Conservation (phyloP, 1,284 basidiomycete species). For the Waitea zeae region DNA sequence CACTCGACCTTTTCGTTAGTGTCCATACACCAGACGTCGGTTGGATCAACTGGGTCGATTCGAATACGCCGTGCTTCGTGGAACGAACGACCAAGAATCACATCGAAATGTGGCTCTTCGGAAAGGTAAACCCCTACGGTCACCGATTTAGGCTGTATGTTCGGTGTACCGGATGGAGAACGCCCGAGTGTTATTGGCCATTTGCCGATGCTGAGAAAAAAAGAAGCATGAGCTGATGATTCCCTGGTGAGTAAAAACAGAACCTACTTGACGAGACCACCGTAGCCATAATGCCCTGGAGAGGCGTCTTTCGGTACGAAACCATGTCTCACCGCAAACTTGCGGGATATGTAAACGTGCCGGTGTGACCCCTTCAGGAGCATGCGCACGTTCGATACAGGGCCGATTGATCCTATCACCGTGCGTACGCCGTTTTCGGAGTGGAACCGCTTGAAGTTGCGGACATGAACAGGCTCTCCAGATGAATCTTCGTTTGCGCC, state of each 20-base stretch:
- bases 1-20: constrained; percentile 89
- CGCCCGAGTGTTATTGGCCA: constrained; percentile 54
- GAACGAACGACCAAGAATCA: constrained; percentile 87
- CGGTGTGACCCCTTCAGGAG: constrained; percentile 86
- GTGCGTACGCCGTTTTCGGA: constrained; percentile 86
- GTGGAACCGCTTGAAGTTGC: constrained; percentile 76
- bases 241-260: neutral
- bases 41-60: constrained; percentile 71
- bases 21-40: constrained; percentile 86
- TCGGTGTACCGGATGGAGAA: constrained; percentile 14
- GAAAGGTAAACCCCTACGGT: constrained; percentile 56
- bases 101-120: constrained; percentile 94
- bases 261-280: constrained; percentile 55
- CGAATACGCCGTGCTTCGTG: constrained; percentile 83
- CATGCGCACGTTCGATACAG: constrained; percentile 83
- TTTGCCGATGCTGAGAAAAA: constrained; percentile 36
- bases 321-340: constrained; percentile 79
- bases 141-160: no score
- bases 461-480: constrained; percentile 61
- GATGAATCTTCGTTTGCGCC: constrained; percentile 25
- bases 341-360: constrained; percentile 89
- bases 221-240: no score
- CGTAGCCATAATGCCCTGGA: constrained; percentile 74
- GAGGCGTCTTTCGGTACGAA: constrained; percentile 80
- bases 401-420: constrained; percentile 81